phyloP scores from a whole-genome alignment of 2,329 filamentous ascomycete genomes.

The Ambrosiella xylebori region DNA sequence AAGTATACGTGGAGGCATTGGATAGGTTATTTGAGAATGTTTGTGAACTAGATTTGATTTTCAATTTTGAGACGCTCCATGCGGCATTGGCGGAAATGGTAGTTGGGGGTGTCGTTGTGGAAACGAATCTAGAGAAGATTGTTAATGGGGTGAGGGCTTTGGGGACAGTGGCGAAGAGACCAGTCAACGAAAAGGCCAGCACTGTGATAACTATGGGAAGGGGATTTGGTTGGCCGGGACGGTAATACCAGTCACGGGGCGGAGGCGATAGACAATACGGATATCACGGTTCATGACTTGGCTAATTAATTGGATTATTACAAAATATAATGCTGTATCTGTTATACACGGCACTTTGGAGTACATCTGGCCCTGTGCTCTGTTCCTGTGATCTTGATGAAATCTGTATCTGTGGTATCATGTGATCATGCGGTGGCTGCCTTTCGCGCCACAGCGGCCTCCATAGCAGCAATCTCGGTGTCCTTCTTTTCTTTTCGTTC shows the following conservation, averaged over 20 bases:
- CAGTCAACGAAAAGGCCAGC: slow-evolving; percentile 53
- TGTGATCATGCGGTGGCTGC: too few species aligned
- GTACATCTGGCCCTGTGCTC: too few species aligned
- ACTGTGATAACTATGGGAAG: slow-evolving; percentile 38
- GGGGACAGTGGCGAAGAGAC: slow-evolving; percentile 60
- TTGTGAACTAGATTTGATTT: slow-evolving; percentile 94
- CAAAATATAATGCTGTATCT: too few species aligned
- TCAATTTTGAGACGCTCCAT: slow-evolving; percentile 96
- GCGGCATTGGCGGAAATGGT: slow-evolving; percentile 86
- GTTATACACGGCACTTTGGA: too few species aligned
- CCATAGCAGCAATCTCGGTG: neutral
- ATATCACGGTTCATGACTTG: neutral
- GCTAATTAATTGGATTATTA: too few species aligned
- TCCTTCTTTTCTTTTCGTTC: neutral
- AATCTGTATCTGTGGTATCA: too few species aligned
- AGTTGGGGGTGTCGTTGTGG: slow-evolving; percentile 82
- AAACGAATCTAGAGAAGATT: slow-evolving; percentile 78
- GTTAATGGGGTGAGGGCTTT: slow-evolving; percentile 68
- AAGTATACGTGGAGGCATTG: slow-evolving; percentile 92
- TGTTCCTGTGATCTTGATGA: too few species aligned
- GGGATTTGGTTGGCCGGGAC: slow-evolving; percentile 37
- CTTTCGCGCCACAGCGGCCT: too few species aligned
- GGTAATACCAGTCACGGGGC: slow-evolving; percentile 16
- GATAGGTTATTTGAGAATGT: slow-evolving; percentile 96
- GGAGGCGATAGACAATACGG: neutral